phyloP scores from a whole-genome alignment of 2,329 filamentous ascomycete species.

The Xylaria sp. region DNA sequence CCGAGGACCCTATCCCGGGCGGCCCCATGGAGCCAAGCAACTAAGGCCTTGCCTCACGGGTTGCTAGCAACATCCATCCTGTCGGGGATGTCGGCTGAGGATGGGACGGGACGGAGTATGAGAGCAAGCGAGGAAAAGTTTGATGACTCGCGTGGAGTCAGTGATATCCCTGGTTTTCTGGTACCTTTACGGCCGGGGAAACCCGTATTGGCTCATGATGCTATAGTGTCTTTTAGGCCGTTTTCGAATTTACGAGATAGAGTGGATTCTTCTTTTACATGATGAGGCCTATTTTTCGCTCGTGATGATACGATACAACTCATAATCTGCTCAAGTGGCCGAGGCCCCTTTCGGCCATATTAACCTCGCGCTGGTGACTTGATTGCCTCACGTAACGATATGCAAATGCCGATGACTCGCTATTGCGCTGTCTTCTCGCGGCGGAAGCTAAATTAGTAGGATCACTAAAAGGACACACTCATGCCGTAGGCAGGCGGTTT shows the following conservation, averaged over 20 bases:
- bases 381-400: background rate
- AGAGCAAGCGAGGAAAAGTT: conserved; percentile 20
- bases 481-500: background rate
- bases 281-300: conserved; percentile 8
- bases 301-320: conserved; percentile 6
- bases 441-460: conserved; percentile 24
- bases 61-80: background rate
- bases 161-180: conserved; percentile 24
- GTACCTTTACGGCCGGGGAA: background rate
- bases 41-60: conserved; percentile 5
- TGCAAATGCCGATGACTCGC: conserved; percentile 20
- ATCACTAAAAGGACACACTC: background rate
- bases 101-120: conserved; percentile 5
- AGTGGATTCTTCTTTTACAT: conserved; percentile 13
- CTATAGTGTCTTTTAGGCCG: conserved; percentile 24
- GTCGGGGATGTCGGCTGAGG: background rate
- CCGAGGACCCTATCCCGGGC: conserved; percentile 45
- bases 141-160: conserved; percentile 22
- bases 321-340: background rate
- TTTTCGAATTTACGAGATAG: conserved; percentile 1
- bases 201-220: conserved; percentile 7
- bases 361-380: conserved; percentile 9
- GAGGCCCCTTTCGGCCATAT: background rate
- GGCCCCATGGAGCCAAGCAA: conserved; percentile 33
- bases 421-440: background rate